phyloP scores from a whole-genome alignment of 768 basidiomycete species.

The Pulveroboletus frians region DNA sequence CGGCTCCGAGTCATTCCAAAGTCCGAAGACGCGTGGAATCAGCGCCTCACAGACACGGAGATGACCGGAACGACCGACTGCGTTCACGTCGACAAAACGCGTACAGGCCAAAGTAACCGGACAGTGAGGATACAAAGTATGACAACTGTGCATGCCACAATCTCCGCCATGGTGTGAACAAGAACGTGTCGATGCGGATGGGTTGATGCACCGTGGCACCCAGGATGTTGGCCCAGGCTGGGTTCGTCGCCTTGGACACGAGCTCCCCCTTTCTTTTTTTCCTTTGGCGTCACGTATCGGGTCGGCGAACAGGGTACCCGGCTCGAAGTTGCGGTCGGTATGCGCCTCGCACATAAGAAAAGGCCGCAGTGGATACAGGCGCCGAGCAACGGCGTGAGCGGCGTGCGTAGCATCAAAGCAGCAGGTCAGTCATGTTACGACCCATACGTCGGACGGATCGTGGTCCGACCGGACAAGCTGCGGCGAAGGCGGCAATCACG shows the following conservation, averaged over 20 bases:
- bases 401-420: conserved; percentile 9
- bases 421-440: background rate
- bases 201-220: background rate
- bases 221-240: background rate
- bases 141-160: conserved; percentile 8
- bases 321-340: background rate
- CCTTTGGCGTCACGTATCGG: conserved; percentile 4
- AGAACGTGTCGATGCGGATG: background rate
- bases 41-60: too few relatives aligned
- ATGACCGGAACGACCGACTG: too few relatives aligned
- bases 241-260: background rate
- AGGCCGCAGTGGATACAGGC: conserved; percentile 6
- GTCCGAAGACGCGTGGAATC: too few relatives aligned
- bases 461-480: conserved; percentile 9
- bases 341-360: conserved; percentile 1
- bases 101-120: conserved; percentile 4
- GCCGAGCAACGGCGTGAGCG: conserved; percentile 13
- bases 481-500: conserved; percentile 9
- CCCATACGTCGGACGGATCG: background rate
- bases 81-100: too few relatives aligned
- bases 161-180: conserved; percentile 11
- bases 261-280: too few relatives aligned
- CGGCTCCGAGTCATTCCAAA: too few relatives aligned
- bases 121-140: conserved; percentile 14
- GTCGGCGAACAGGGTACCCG: background rate